Conservation (phyloP, 306 rosid species). For the Argentina anserina region DNA sequence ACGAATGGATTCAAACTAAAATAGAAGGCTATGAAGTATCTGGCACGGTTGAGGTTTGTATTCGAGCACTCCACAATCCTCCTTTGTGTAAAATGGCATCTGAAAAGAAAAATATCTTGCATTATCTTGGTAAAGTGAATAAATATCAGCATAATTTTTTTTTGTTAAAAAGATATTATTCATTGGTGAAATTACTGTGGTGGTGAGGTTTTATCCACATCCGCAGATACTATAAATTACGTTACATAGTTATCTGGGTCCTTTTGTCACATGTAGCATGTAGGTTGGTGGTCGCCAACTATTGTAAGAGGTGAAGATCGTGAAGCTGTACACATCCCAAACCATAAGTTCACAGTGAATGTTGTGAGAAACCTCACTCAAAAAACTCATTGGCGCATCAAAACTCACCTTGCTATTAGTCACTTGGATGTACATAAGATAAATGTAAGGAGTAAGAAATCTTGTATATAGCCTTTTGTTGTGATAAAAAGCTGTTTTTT, state of each 20-base stretch:
- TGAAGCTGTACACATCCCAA: slow-evolving; percentile 96
- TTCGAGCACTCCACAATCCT: background rate
- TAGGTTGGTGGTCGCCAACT: slow-evolving; percentile 99
- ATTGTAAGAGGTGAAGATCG: slow-evolving; percentile 94
- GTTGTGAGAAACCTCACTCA: slow-evolving; percentile 88
- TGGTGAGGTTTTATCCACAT: background rate
- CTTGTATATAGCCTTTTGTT: too few species aligned
- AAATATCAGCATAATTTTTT: background rate
- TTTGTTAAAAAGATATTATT: background rate
- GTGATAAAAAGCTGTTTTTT: too few species aligned
- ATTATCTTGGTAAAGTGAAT: background rate
- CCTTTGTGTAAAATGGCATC: background rate
- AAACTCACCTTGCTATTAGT: slow-evolving; percentile 87
- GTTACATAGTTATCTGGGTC: slow-evolving; percentile 11
- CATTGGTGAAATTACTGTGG: too few species aligned
- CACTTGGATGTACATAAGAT: slow-evolving; percentile 91
- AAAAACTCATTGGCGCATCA: slow-evolving; percentile 96
- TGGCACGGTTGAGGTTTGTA: slow-evolving; percentile 91
- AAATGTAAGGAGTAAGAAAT: slow-evolving; percentile 51
- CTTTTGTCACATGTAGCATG: slow-evolving; percentile 60
- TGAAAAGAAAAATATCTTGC: background rate
- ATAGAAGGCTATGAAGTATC: slow-evolving; percentile 96
- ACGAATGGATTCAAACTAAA: slow-evolving; percentile 96
- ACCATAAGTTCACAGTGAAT: slow-evolving; percentile 89
- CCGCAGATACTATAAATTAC: slow-evolving; percentile 1